Evolutionary conservation across 2,329 filamentous ascomycete species (phyloP).

Genomic region (Blastomyces gilchristii): DNA sequence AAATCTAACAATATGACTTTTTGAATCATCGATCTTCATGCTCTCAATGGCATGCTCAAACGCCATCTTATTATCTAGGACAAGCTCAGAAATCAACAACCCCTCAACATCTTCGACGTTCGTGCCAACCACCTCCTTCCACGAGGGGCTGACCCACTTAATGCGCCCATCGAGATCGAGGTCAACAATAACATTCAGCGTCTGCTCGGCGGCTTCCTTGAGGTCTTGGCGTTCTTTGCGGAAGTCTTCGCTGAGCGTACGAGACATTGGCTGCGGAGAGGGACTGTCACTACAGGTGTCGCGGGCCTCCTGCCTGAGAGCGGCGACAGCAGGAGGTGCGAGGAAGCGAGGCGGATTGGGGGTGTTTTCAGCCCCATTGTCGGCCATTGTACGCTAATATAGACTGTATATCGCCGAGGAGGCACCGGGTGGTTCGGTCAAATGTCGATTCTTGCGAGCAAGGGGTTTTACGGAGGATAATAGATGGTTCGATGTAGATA

Average conservation of each 20-base stretch:
- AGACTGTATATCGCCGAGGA: background rate
- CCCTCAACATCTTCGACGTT: slow-evolving; percentile 62
- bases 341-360: slow-evolving; percentile 26
- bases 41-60: slow-evolving; percentile 78
- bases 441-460: background rate
- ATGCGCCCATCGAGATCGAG: slow-evolving; percentile 81
- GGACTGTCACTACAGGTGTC: slow-evolving; percentile 19
- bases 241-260: slow-evolving; percentile 75
- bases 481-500: background rate
- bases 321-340: slow-evolving; percentile 36
- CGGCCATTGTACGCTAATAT: slow-evolving; percentile 26
- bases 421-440: background rate
- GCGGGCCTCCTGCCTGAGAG: slow-evolving; percentile 36
- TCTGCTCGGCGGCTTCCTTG: slow-evolving; percentile 91
- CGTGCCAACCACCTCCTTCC: slow-evolving; percentile 85
- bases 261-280: slow-evolving; percentile 37
- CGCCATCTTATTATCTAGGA: slow-evolving; percentile 67
- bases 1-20: slow-evolving; percentile 83
- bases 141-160: slow-evolving; percentile 93
- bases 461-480: background rate
- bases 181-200: slow-evolving; percentile 91
- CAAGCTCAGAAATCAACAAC: slow-evolving; percentile 65
- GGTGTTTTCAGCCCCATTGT: slow-evolving; percentile 29
- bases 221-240: slow-evolving; percentile 87
- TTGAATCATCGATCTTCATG: slow-evolving; percentile 86